These are phyloP conservation scores for Cystobasidium ongulense DNA, from an alignment of 768 basidiomycete genomes.

Conservation along the genomic window DNA sequence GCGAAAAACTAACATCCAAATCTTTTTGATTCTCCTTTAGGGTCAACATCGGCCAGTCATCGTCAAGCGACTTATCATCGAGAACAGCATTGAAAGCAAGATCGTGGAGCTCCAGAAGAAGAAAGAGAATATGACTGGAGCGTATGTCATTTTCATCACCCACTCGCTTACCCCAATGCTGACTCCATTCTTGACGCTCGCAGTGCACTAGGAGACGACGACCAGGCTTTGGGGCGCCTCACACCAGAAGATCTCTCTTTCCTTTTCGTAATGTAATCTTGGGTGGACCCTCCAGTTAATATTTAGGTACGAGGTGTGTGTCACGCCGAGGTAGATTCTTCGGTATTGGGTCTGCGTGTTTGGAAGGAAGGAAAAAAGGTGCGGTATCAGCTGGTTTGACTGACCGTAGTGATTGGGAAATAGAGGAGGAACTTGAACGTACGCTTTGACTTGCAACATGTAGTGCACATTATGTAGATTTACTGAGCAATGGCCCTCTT, in stretches of 20 bases:
- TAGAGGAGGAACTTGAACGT: too few relatives aligned
- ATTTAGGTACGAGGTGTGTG: too few relatives aligned
- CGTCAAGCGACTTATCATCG: constrained; percentile 85
- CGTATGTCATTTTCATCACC: neutral
- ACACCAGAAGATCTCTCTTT: constrained; percentile 25
- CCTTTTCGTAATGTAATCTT: constrained; percentile 10
- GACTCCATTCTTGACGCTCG: neutral
- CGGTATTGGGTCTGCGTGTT: too few relatives aligned
- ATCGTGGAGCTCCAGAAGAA: constrained; percentile 96
- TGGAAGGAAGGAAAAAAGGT: too few relatives aligned
- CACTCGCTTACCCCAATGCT: neutral
- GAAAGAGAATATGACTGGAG: constrained; percentile 32
- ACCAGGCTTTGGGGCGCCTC: constrained; percentile 16
- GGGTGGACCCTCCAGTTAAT: too few relatives aligned
- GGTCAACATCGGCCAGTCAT: constrained; percentile 77
- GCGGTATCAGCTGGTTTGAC: too few relatives aligned
- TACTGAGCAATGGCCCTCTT: too few relatives aligned
- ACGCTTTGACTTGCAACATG: too few relatives aligned
- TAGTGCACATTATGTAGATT: too few relatives aligned
- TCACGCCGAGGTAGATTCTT: too few relatives aligned
- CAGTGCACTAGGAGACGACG: constrained; percentile 17
- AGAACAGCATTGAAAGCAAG: constrained; percentile 87
- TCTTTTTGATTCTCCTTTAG: neutral
- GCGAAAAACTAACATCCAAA: neutral
- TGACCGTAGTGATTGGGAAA: too few relatives aligned